Evolutionary conservation across 352 stramenopile genomes (phyloP).

Genomic region (Globisporangium cederbergense): DNA sequence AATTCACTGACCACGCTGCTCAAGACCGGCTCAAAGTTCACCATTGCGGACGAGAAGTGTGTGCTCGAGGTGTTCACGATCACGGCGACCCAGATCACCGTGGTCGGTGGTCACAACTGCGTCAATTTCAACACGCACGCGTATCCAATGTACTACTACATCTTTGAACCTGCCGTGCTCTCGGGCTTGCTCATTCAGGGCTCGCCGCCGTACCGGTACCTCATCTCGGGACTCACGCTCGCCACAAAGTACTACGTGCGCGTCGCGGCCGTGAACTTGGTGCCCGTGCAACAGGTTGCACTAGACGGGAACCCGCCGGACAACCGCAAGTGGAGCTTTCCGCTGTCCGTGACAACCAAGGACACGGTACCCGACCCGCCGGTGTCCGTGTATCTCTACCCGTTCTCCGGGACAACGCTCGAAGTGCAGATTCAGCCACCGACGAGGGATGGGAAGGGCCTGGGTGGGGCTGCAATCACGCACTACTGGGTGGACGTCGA

Average conservation of each 20-base stretch:
- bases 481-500: conserved; percentile 69
- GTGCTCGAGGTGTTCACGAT: conserved; percentile 33
- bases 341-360: conserved; percentile 61
- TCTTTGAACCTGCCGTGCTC: conserved; percentile 41
- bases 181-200: conserved; percentile 60
- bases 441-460: conserved; percentile 56
- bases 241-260: conserved; percentile 89
- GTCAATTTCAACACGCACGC: conserved; percentile 39
- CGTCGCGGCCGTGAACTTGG: conserved; percentile 89
- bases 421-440: conserved; percentile 78
- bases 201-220: conserved; percentile 75
- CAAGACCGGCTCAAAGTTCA: conserved; percentile 39
- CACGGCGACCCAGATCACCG: conserved; percentile 22
- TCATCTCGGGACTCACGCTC: conserved; percentile 67
- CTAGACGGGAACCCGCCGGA: conserved; percentile 71
- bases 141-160: conserved; percentile 67
- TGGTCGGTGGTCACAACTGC: conserved; percentile 34
- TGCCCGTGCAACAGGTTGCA: conserved; percentile 84
- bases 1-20: conserved; percentile 28
- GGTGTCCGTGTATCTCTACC: conserved; percentile 48
- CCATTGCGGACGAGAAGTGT: conserved; percentile 48
- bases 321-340: conserved; percentile 91
- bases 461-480: conserved; percentile 39
- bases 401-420: conserved; percentile 55
- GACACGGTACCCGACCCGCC: conserved; percentile 83